These are phyloP conservation scores for Gypsophila paniculata DNA, from an alignment of 179 eudicot genomes.

Conservation along the genomic window DNA sequence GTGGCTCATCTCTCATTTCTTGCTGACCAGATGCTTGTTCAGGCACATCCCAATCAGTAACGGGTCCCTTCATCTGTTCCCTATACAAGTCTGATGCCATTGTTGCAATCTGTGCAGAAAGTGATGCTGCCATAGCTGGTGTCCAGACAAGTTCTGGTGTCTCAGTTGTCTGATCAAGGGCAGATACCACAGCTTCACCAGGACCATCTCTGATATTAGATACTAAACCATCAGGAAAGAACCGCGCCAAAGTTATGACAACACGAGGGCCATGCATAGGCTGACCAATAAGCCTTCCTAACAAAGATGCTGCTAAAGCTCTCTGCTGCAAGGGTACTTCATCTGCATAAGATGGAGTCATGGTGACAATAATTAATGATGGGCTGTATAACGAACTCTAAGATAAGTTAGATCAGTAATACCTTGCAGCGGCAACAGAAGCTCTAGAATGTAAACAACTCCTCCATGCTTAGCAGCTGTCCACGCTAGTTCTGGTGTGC, in stretches of 20 bases:
- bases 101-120: conserved; percentile 90
- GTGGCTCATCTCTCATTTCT: conserved; percentile 99
- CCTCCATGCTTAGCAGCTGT: conserved; percentile 99
- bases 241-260: conserved; percentile 86
- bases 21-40: conserved; percentile 86
- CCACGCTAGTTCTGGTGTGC: conserved; percentile 99
- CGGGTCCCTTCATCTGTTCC: conserved; percentile 93
- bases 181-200: conserved; percentile 88
- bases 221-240: conserved; percentile 92
- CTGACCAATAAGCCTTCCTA: conserved; percentile 93
- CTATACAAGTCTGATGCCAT: conserved; percentile 86
- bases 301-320: conserved; percentile 92
- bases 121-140: conserved; percentile 97
- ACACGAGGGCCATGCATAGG: conserved; percentile 99
- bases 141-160: conserved; percentile 99
- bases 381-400: conserved; percentile 3
- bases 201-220: conserved; percentile 94
- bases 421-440: conserved; percentile 88
- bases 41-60: conserved; percentile 97
- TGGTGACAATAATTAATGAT: conserved; percentile 10
- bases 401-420: conserved; percentile 10
- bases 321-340: conserved; percentile 91
- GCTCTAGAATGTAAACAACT: conserved; percentile 90
- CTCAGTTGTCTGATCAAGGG: conserved; percentile 94
- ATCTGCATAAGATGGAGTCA: conserved; percentile 41